Conservation (phyloP, 1,284 basidiomycete species). For the Cystobasidiaceae sp. region DNA sequence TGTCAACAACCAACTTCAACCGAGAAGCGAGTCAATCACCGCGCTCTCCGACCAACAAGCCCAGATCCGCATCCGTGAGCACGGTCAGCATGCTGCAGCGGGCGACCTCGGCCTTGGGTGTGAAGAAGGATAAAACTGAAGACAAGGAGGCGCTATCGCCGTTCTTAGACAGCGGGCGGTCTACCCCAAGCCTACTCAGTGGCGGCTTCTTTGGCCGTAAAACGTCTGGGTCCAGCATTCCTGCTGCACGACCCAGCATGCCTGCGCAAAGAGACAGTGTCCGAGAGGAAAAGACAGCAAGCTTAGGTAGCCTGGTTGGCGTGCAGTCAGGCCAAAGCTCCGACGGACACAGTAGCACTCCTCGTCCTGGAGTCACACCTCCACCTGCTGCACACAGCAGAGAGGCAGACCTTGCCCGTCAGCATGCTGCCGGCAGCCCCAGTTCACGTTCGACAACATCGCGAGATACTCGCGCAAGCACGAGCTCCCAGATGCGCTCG, state of each 20-base stretch:
- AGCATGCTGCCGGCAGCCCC: conserved; percentile 34
- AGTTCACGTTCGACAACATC: conserved; percentile 33
- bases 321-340: too few species aligned
- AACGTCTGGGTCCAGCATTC: conserved; percentile 8
- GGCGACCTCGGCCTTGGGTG: conserved; percentile 75
- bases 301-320: too few species aligned
- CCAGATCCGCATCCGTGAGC: conserved; percentile 68
- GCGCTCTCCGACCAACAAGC: conserved; percentile 10
- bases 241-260: background rate
- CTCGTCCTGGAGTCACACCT: too few species aligned
- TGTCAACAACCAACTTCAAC: background rate
- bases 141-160: background rate
- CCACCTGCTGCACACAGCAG: too few species aligned
- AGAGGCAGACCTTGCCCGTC: conserved; percentile 1
- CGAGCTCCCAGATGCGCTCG: background rate
- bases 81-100: conserved; percentile 91
- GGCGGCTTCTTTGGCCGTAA: conserved; percentile 24
- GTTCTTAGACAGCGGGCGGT: conserved; percentile 1
- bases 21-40: background rate
- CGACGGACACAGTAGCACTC: too few species aligned
- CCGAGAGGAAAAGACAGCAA: too few species aligned
- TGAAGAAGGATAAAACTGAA: conserved; percentile 47
- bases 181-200: conserved; percentile 15
- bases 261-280: background rate
- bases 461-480: conserved; percentile 40